These are phyloP conservation scores for Skeletonema grethae DNA, from an alignment of 108 stramenopile species.

Conservation along the genomic window DNA sequence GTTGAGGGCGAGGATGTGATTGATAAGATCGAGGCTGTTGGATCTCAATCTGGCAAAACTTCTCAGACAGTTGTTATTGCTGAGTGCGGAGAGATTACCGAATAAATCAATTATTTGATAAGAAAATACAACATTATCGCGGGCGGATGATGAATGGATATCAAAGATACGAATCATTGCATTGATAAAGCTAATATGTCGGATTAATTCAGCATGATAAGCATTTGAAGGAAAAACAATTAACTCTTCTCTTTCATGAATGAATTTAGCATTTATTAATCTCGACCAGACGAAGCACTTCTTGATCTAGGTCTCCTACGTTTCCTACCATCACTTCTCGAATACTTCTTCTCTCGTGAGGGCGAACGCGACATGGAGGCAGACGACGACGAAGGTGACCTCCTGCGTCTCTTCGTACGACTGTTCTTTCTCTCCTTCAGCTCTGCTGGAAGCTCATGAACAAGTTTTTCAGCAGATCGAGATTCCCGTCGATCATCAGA, in stretches of 20 bases:
- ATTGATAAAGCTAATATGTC: not conserved
- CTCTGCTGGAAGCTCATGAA: slow-evolving; percentile 5
- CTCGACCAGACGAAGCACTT: slow-evolving; percentile 3
- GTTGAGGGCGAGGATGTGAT: slow-evolving; percentile 85
- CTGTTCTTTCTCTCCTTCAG: not conserved
- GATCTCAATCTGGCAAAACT: slow-evolving; percentile 75
- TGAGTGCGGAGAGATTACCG: slow-evolving; percentile 78
- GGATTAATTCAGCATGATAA: no score
- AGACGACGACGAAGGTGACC: slow-evolving; percentile 29
- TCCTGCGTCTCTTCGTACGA: slow-evolving; percentile 10
- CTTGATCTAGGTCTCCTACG: slow-evolving; percentile 2
- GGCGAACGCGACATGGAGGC: slow-evolving; percentile 22
- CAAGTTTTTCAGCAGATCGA: slow-evolving; percentile 1
- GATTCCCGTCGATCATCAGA: not conserved
- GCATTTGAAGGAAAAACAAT: not conserved
- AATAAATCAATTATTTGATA: not conserved
- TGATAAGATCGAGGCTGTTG: slow-evolving; percentile 81
- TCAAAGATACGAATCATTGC: not conserved
- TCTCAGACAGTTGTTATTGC: slow-evolving; percentile 68
- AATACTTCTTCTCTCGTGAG: slow-evolving; percentile 2
- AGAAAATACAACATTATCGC: not conserved
- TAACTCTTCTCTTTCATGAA: not conserved
- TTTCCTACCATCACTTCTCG: not conserved
- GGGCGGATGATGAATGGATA: not conserved
- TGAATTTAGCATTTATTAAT: not conserved